A percentile compares a stretch with the other conserved stretches of the same genome.
Conservation (phyloP, 208 protist species). For the Angomonas deanei region DNA sequence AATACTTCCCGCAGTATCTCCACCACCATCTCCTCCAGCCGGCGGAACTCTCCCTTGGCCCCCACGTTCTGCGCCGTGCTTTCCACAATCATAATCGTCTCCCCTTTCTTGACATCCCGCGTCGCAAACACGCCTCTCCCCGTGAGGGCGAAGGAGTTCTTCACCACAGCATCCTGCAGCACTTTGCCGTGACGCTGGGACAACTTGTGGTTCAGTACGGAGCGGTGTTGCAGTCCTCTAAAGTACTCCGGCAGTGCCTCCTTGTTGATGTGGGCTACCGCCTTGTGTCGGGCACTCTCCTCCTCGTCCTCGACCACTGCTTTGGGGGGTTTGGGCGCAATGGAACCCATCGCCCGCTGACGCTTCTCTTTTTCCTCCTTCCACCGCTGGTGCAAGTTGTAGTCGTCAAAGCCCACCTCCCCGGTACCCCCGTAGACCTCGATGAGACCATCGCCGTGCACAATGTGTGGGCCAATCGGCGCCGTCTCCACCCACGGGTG, state of each 20-base stretch:
- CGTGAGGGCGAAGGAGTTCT: conserved; percentile 71
- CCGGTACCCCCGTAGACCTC: conserved; percentile 57
- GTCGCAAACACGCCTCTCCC: conserved; percentile 83
- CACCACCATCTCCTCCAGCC: conserved; percentile 74
- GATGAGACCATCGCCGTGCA: conserved; percentile 82
- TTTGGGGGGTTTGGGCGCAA: not conserved
- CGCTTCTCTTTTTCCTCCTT: not conserved
- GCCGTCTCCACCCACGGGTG: conserved; percentile 82
- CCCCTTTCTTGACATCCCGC: conserved; percentile 52
- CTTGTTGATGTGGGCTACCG: not conserved
- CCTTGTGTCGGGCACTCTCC: not conserved
- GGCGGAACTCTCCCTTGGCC: conserved; percentile 64
- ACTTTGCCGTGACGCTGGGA: conserved; percentile 68
- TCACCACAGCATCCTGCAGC: conserved; percentile 61
- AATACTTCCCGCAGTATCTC: conserved; percentile 22
- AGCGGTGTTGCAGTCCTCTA: conserved; percentile 69
- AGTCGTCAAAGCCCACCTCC: conserved; percentile 78
- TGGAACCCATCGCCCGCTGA: not conserved
- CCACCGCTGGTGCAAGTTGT: not conserved
- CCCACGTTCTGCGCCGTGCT: conserved; percentile 74
- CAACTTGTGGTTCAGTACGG: conserved; percentile 43
- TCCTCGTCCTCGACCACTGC: conserved; percentile 1
- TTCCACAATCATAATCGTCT: conserved; percentile 81
- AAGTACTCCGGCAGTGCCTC: conserved; percentile 27
- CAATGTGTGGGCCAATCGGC: conserved; percentile 62